These are phyloP conservation scores for Neonothopanus nambi DNA, from an alignment of 1,284 basidiomycete species.

Conservation along the genomic window DNA sequence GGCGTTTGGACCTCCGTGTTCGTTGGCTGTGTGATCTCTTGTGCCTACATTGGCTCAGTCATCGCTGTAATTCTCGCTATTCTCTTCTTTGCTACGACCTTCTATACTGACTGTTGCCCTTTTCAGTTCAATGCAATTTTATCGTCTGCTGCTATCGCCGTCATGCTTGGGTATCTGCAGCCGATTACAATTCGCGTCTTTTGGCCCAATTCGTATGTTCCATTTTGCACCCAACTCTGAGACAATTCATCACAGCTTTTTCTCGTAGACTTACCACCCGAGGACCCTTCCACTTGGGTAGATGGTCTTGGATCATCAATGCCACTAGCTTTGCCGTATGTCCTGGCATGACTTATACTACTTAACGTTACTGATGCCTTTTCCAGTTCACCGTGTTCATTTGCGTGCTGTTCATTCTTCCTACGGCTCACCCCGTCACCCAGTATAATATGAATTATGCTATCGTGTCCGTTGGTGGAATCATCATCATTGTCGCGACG, in stretches of 20 bases:
- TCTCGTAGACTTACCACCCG: constrained; percentile 41
- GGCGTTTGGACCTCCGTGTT: constrained; percentile 59
- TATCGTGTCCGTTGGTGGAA: constrained; percentile 49
- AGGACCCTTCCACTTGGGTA: constrained; percentile 56
- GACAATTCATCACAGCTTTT: neutral
- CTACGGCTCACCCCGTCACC: constrained; percentile 60
- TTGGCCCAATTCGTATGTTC: constrained; percentile 52
- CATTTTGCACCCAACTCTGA: neutral
- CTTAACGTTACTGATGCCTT: neutral
- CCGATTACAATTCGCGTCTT: constrained; percentile 60
- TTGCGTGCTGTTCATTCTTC: constrained; percentile 59
- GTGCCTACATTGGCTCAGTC: constrained; percentile 57
- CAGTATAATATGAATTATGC: constrained; percentile 66
- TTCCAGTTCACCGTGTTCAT: constrained; percentile 53
- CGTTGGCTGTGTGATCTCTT: constrained; percentile 56
- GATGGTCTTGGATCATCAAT: constrained; percentile 55
- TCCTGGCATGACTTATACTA: constrained; percentile 5
- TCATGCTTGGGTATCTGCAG: constrained; percentile 60
- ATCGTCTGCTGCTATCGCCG: constrained; percentile 56
- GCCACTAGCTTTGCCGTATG: constrained; percentile 46
- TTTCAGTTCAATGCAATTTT: constrained; percentile 55
- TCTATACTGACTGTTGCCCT: neutral
- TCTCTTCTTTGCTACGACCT: neutral
- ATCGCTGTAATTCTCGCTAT: constrained; percentile 43
- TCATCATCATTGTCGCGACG: constrained; percentile 39